Percentiles rank a stretch among this genome's conserved stretches.
Conservation (phyloP, 1,139 yeast genomes). For the Scheffersomyces segobiensis region DNA sequence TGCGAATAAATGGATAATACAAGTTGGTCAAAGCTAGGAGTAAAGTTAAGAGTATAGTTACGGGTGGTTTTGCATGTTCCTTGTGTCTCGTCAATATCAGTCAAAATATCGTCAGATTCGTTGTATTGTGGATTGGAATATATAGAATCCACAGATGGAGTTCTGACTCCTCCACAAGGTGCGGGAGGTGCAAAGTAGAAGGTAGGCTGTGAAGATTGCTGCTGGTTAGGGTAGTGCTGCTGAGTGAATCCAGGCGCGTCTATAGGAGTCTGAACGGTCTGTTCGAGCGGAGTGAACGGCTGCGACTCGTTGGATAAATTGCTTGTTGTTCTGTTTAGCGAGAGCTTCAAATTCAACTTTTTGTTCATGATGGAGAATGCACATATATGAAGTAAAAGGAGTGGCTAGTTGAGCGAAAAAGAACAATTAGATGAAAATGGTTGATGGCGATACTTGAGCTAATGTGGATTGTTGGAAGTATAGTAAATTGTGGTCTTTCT, state of each 20-base stretch:
- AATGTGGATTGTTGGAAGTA: not conserved
- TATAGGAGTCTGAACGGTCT: constrained; percentile 43
- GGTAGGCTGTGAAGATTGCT: constrained; percentile 1
- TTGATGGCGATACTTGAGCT: not conserved
- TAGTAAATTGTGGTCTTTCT: not conserved
- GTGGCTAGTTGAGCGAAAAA: not conserved
- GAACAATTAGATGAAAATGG: not conserved
- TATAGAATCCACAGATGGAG: constrained; percentile 11
- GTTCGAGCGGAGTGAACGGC: constrained; percentile 51
- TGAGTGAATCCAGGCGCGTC: constrained; percentile 23
- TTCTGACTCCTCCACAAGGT: constrained; percentile 4
- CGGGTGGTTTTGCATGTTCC: constrained; percentile 21
- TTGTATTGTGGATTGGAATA: constrained; percentile 34
- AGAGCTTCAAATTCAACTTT: constrained; percentile 29
- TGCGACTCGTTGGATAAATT: constrained; percentile 23
- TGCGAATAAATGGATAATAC: constrained; percentile 37
- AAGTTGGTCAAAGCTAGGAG: constrained; percentile 38
- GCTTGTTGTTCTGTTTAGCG: constrained; percentile 30
- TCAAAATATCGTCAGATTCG: constrained; percentile 46
- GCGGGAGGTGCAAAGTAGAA: constrained; percentile 8
- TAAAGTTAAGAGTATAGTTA: constrained; percentile 37
- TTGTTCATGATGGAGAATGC: constrained; percentile 21
- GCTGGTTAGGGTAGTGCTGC: constrained; percentile 4
- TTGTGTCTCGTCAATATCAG: constrained; percentile 39
- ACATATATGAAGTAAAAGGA: not conserved